Conservation (phyloP, 352 stramenopile genomes). For the Phytophthora tubulina region DNA sequence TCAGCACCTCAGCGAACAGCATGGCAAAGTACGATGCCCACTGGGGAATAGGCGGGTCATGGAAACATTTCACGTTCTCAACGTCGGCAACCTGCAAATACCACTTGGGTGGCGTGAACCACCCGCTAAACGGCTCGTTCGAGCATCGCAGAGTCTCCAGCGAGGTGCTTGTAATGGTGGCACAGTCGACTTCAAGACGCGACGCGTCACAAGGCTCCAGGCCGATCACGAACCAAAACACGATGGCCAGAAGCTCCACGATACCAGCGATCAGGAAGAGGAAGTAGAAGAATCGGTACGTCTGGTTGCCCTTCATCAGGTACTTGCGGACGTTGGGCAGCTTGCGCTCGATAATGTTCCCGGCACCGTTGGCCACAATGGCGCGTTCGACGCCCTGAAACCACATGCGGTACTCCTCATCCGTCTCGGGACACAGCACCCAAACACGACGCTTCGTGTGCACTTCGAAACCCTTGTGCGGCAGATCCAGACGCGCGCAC, state of each 20-base stretch:
- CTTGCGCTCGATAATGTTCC: constrained; percentile 90
- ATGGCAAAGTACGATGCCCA: constrained; percentile 87
- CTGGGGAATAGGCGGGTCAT: constrained; percentile 78
- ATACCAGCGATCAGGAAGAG: constrained; percentile 78
- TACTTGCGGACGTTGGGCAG: constrained; percentile 91
- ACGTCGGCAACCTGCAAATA: constrained; percentile 76
- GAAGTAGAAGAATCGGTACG: constrained; percentile 86
- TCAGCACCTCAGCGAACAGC: constrained; percentile 76
- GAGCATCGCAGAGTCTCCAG: constrained; percentile 61
- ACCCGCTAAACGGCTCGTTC: constrained; percentile 65
- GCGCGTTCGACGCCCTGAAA: constrained; percentile 84
- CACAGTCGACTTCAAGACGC: constrained; percentile 61
- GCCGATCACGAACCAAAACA: constrained; percentile 87
- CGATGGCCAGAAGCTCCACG: constrained; percentile 73
- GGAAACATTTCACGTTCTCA: constrained; percentile 81
- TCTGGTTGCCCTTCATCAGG: constrained; percentile 88
- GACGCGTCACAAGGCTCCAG: constrained; percentile 80
- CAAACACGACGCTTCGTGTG: constrained; percentile 88
- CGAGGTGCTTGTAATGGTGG: constrained; percentile 68
- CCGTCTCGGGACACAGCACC: constrained; percentile 87
- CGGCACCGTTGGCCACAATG: constrained; percentile 77
- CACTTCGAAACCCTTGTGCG: constrained; percentile 85
- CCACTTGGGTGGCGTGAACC: constrained; percentile 74
- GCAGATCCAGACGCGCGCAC: constrained; percentile 82
- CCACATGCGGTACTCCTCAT: constrained; percentile 90